These are phyloP conservation scores for Aspergillus neoniger DNA, from an alignment of 2,329 filamentous ascomycete species.

Conservation along the genomic window DNA sequence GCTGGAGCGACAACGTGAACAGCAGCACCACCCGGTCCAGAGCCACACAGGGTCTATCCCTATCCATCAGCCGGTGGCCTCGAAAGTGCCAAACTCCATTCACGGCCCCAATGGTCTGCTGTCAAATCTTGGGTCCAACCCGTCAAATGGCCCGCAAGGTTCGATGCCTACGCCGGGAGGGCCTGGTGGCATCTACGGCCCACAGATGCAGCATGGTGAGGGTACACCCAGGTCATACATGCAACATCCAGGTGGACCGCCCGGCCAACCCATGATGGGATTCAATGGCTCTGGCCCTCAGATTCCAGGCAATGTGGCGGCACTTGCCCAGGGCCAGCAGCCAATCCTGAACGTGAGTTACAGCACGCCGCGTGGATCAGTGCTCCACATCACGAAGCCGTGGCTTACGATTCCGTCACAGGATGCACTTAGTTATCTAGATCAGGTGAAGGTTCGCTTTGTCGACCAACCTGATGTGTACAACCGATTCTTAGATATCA, in stretches of 20 bases:
- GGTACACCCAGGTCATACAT: slow-evolving; percentile 57
- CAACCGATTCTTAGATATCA: slow-evolving; percentile 94
- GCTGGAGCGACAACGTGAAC: slow-evolving; percentile 55
- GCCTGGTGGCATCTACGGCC: slow-evolving; percentile 68
- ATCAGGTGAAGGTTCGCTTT: slow-evolving; percentile 98
- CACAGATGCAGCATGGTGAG: slow-evolving; percentile 63
- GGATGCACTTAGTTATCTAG: slow-evolving; percentile 90
- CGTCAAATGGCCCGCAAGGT: slow-evolving; percentile 55
- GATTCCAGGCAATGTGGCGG: slow-evolving; percentile 54
- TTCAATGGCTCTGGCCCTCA: slow-evolving; percentile 48
- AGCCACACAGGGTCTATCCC: slow-evolving; percentile 85
- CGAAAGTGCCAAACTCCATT: slow-evolving; percentile 76
- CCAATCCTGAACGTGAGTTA: slow-evolving; percentile 70
- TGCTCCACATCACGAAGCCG: not conserved
- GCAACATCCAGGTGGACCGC: slow-evolving; percentile 62
- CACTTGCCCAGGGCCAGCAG: slow-evolving; percentile 75
- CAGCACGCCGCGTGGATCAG: slow-evolving; percentile 7
- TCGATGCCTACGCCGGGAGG: slow-evolving; percentile 62
- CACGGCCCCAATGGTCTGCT: slow-evolving; percentile 91
- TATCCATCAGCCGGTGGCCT: slow-evolving; percentile 90
- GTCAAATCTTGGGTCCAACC: slow-evolving; percentile 67
- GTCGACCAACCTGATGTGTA: slow-evolving; percentile 97
- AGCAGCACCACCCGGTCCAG: slow-evolving; percentile 74
- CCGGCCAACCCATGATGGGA: slow-evolving; percentile 55
- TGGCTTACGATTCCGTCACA: slow-evolving; percentile 48